Conservation (phyloP, 2,329 filamentous ascomycete species). For the Cryoendolithus antarcticus region DNA sequence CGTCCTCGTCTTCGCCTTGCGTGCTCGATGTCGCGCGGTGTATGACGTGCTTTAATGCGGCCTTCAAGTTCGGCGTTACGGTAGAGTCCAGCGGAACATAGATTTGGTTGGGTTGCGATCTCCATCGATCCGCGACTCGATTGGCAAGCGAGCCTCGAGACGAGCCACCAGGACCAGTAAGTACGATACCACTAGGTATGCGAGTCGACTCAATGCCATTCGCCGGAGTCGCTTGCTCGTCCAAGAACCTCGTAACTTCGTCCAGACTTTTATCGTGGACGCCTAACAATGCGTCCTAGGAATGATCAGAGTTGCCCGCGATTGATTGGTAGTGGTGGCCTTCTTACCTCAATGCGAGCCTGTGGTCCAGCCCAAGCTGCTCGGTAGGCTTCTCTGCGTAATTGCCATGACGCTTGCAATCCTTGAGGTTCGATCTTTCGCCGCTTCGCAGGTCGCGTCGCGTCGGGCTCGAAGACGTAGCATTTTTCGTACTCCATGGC, state of each 20-base stretch:
- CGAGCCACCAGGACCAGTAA: conserved; percentile 67
- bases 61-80: conserved; percentile 63
- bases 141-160: conserved; percentile 63
- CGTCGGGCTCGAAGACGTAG: conserved; percentile 31
- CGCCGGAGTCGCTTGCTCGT: conserved; percentile 10
- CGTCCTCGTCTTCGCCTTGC: conserved; percentile 33
- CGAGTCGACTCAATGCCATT: conserved; percentile 7
- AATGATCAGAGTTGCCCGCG: conserved; percentile 18
- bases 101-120: conserved; percentile 32
- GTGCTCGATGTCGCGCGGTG: conserved; percentile 45
- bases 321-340: conserved; percentile 27
- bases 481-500: conserved; percentile 38
- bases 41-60: conserved; percentile 60
- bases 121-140: conserved; percentile 41
- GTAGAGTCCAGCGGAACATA: conserved; percentile 58
- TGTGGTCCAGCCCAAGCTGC: conserved; percentile 54
- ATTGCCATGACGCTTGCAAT: conserved; percentile 25
- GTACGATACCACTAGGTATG: conserved; percentile 39
- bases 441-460: conserved; percentile 29
- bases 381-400: conserved; percentile 50
- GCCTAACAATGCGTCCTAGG: conserved; percentile 2
- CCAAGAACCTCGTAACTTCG: conserved; percentile 8
- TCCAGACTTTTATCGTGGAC: conserved; percentile 24
- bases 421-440: conserved; percentile 22
- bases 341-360: conserved; percentile 45